phyloP scores from a whole-genome alignment of 2,329 filamentous ascomycete species.

The Pseudogymnoascus pannorum region DNA sequence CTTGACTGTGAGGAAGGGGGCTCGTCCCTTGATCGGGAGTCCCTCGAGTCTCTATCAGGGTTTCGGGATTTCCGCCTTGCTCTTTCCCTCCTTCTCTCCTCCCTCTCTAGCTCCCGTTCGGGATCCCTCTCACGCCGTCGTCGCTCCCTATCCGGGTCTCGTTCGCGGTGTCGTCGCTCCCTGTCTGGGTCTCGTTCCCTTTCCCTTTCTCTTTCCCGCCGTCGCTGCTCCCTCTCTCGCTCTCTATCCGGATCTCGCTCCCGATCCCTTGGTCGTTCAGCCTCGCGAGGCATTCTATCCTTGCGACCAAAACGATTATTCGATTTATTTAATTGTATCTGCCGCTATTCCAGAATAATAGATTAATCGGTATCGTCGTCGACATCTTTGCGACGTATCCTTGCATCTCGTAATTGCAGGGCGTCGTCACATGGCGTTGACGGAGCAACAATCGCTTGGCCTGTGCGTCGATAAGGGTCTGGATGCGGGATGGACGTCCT shows the following conservation, averaged over 20 bases:
- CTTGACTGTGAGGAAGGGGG: constrained; percentile 20
- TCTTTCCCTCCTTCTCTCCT: constrained; percentile 2
- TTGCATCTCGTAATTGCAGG: background rate
- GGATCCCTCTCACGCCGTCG: background rate
- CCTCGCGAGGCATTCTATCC: constrained; percentile 18
- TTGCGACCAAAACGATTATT: background rate
- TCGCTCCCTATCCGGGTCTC: background rate
- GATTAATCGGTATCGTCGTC: background rate
- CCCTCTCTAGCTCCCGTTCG: background rate
- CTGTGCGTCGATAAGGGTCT: constrained; percentile 1
- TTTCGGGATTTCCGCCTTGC: background rate
- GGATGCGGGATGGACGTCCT: background rate
- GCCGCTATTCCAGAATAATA: background rate
- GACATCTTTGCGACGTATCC: background rate
- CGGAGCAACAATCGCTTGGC: background rate
- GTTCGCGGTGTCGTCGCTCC: constrained; percentile 4
- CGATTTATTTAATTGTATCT: background rate
- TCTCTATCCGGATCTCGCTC: constrained; percentile 17
- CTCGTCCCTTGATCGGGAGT: background rate
- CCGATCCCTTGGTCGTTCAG: constrained; percentile 20
- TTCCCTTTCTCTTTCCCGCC: constrained; percentile 15
- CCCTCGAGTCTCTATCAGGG: background rate
- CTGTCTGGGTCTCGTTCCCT: constrained; percentile 14
- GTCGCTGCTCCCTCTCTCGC: background rate
- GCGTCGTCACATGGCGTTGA: background rate